Base-by-base conservation (phyloP, 1,284 basidiomycete genomes). In the Cutaneotrichosporon arboriforme region DNA sequence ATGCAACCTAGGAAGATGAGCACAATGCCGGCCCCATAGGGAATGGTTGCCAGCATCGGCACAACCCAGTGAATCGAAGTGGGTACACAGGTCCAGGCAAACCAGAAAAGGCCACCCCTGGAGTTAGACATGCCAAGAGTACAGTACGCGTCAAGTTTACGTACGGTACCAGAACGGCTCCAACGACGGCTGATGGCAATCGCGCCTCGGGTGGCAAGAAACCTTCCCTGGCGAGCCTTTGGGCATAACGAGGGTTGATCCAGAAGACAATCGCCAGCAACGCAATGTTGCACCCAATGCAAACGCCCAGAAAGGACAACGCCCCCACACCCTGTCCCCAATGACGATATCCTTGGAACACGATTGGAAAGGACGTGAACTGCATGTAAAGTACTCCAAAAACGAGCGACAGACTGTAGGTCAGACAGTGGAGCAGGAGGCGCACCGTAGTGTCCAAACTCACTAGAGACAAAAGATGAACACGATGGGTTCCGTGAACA, bases 401-500 rank as follows among this genome's bases (percentile, higher is more conserved):
- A 22, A 63, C 49, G 17, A 59, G 44, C 1, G 65, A 51, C 34
- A 64, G 49, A 51, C 57, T 62, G 49, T 4, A 18, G 9, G 15
- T 48, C 8, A 47, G 26, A 31, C 26, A 10, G n/a, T n/a, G n/a
- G n/a, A 10, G 35, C 46, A 46, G 44, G 38, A 20, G 8, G 10
- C 7, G 10, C 20, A 9, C 8, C 7, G 10, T 15, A 40, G 38
- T 12, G 44, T 18, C 18, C 17, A 20, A 23, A 50, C 57, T 53
- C 22, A 79, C 61, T 65, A 67, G 3, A 64, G 66, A 0, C 84
- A 79, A 21, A 85, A 75, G 18, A 82, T 74, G 9, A 83, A 70
- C 3, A 86, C 84, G 59, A 87, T 86, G 8, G 83, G 81, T 67
- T 87, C 85, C 4, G 79, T 83, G 56, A 80, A 72, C 33, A 87